These are phyloP conservation scores for Zygoascus biomembranicola DNA, from an alignment of 805 yeast genomes.

Conservation along the genomic window DNA sequence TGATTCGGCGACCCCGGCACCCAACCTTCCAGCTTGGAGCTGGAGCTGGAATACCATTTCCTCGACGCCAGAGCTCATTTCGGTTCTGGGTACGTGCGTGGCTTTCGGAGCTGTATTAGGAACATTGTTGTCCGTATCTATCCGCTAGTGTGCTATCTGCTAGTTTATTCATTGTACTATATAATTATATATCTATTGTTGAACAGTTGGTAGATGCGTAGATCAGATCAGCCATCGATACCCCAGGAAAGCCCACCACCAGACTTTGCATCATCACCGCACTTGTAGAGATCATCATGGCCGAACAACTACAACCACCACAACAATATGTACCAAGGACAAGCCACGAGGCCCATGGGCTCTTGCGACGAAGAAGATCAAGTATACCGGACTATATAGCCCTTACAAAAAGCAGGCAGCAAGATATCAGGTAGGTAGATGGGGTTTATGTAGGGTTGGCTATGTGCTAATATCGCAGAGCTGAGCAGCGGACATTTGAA, in stretches of 20 bases:
- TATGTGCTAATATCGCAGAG: slow-evolving; percentile 23
- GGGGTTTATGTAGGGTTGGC: background rate
- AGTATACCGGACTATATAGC: slow-evolving; percentile 5
- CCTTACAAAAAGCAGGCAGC: slow-evolving; percentile 3
- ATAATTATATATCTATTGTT: too few relatives aligned
- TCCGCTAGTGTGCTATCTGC: too few relatives aligned
- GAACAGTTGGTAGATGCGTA: too few relatives aligned
- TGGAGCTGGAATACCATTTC: too few relatives aligned
- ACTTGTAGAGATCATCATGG: background rate
- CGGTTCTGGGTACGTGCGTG: too few relatives aligned
- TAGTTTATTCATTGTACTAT: too few relatives aligned
- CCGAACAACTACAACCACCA: background rate
- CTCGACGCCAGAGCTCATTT: too few relatives aligned
- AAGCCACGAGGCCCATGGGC: background rate
- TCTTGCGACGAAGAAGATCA: background rate
- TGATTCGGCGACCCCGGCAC: too few relatives aligned
- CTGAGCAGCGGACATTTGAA: slow-evolving; percentile 76
- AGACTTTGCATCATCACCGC: background rate
- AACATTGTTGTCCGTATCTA: too few relatives aligned
- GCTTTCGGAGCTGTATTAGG: too few relatives aligned
- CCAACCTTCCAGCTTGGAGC: too few relatives aligned
- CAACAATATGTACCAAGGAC: background rate
- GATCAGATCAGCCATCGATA: too few relatives aligned
- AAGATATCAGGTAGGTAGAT: slow-evolving; percentile 8
- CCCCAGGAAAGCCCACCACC: background rate